phyloP scores from a whole-genome alignment of 225 moss, liverwort and hornwort genomes.

The Ulota crispa region DNA sequence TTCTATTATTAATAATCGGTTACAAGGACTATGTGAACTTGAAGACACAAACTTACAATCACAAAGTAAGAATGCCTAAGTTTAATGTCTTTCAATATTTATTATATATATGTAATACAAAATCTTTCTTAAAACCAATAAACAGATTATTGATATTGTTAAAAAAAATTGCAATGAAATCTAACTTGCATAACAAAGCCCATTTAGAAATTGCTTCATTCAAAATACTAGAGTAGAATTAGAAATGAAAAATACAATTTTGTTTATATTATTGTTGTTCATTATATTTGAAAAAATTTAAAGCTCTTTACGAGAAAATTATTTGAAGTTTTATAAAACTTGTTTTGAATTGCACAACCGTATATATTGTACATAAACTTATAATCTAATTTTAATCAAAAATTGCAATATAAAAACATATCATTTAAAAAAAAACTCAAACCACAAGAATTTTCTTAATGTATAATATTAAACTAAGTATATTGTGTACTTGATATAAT shows the following conservation, averaged over 20 bases:
- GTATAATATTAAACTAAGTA: not conserved
- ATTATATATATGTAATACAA: not conserved
- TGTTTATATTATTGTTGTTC: not conserved
- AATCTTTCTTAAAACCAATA: not conserved
- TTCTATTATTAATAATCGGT: not conserved
- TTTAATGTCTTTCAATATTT: not conserved
- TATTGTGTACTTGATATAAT: not conserved
- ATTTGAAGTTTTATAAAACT: not conserved
- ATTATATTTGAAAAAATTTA: not conserved
- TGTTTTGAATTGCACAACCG: not conserved
- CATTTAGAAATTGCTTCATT: not conserved
- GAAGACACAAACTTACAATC: not conserved
- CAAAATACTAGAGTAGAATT: not conserved
- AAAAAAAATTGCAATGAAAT: not conserved
- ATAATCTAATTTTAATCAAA: not conserved
- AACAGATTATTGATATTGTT: too few species aligned
- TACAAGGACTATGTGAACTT: conserved; percentile 18
- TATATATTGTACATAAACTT: not conserved
- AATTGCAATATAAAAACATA: rapidly evolving
- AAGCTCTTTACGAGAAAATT: not conserved
- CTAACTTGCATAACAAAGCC: not conserved
- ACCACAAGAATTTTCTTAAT: not conserved
- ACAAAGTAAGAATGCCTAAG: not conserved
- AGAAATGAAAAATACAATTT: too few species aligned
- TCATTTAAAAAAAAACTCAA: not conserved